A percentile compares a stretch with the other conserved stretches of the same genome.
phyloP scores from a whole-genome alignment of 257 asterid species.

The Rubia yunnanensis region DNA sequence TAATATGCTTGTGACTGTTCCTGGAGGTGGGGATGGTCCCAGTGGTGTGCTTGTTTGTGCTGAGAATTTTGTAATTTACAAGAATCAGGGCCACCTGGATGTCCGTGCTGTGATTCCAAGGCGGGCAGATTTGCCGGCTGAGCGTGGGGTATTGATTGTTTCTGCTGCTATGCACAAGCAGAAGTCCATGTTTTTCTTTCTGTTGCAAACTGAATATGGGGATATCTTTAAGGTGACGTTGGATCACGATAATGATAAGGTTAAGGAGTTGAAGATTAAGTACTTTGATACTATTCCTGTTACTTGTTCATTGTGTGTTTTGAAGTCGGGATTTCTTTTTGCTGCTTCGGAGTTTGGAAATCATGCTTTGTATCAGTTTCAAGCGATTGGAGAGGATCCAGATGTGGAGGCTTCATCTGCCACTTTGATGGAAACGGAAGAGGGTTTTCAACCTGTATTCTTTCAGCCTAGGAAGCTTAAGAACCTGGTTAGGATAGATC shows the following conservation, averaged over 20 bases:
- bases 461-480: constrained; percentile 94
- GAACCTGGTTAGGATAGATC: constrained; percentile 86
- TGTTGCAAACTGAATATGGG: constrained; percentile 96
- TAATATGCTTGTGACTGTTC: constrained; percentile 91
- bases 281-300: constrained; percentile 97
- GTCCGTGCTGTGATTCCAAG: constrained; percentile 94
- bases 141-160: constrained; percentile 91
- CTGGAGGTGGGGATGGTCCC: constrained; percentile 99
- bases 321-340: constrained; percentile 94
- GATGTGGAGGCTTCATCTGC: constrained; percentile 93
- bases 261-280: constrained; percentile 79
- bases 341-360: constrained; percentile 99
- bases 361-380: constrained; percentile 94
- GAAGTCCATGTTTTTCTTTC: constrained; percentile 94
- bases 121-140: constrained; percentile 89
- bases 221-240: constrained; percentile 80
- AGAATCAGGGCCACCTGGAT: constrained; percentile 94
- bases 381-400: constrained; percentile 90
- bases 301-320: constrained; percentile 80
- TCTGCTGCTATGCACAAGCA: constrained; percentile 95
- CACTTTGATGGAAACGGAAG: constrained; percentile 94
- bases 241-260: constrained; percentile 81
- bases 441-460: constrained; percentile 95
- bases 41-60: constrained; percentile 99
- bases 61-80: constrained; percentile 90